Evolutionary conservation across 768 basidiomycete genomes (phyloP).

Genomic region (Lactarius sanguifluus): DNA sequence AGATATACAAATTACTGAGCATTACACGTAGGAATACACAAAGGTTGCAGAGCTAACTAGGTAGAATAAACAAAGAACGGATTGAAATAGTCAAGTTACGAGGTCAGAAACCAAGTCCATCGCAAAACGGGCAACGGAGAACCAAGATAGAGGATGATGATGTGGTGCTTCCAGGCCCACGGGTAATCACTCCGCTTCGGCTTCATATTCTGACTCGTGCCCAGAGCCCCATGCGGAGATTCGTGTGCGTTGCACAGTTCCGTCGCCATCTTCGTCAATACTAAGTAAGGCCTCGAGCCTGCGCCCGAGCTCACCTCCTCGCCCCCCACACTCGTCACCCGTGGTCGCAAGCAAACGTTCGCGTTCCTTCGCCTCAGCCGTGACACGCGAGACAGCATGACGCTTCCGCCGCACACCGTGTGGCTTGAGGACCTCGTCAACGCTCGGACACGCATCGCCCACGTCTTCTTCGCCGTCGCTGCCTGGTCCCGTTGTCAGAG

Average conservation of each 20-base stretch:
- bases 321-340: slow-evolving; percentile 77
- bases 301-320: slow-evolving; percentile 74
- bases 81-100: neutral
- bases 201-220: slow-evolving; percentile 34
- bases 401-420: slow-evolving; percentile 32
- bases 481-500: slow-evolving; percentile 1
- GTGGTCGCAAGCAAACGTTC: slow-evolving; percentile 69
- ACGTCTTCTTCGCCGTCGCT: slow-evolving; percentile 21
- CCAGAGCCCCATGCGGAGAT: slow-evolving; percentile 19
- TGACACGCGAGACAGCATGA: slow-evolving; percentile 50
- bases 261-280: slow-evolving; percentile 36
- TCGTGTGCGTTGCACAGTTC: neutral
- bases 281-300: slow-evolving; percentile 75
- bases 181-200: slow-evolving; percentile 27
- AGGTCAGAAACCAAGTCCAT: slow-evolving; percentile 6
- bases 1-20: slow-evolving; percentile 3
- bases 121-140: slow-evolving; percentile 13
- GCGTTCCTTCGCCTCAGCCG: slow-evolving; percentile 58
- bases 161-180: neutral
- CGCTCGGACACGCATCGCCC: slow-evolving; percentile 24
- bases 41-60: neutral
- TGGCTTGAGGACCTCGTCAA: slow-evolving; percentile 28
- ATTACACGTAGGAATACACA: slow-evolving; percentile 5
- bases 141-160: neutral
- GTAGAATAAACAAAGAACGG: neutral